Evolutionary conservation across 2,329 filamentous ascomycete species (phyloP).

Genomic region (Alternaria triticina): DNA sequence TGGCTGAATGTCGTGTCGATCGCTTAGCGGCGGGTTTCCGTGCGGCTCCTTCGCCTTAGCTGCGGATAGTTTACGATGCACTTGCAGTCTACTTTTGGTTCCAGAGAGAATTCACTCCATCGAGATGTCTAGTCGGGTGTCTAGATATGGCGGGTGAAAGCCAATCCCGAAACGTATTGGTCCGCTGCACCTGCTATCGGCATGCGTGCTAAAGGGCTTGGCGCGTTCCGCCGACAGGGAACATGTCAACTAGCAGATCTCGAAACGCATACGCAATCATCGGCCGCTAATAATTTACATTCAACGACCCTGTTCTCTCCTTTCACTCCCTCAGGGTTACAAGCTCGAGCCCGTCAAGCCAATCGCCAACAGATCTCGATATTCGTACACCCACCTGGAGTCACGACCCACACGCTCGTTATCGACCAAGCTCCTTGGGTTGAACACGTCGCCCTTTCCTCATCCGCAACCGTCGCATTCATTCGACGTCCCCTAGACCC

Average conservation of each 20-base stretch:
- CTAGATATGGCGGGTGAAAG: neutral
- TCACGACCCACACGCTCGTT: conserved; percentile 29
- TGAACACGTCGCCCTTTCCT: conserved; percentile 25
- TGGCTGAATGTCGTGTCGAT: conserved; percentile 13
- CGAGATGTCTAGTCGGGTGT: neutral
- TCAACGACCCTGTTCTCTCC: conserved; percentile 10
- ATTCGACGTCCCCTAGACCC: conserved; percentile 1
- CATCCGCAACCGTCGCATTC: conserved; percentile 1
- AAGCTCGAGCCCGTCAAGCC: neutral
- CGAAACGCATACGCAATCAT: conserved; percentile 32
- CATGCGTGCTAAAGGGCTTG: conserved; percentile 16
- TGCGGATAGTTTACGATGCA: neutral
- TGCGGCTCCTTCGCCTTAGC: conserved; percentile 14
- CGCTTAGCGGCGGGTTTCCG: conserved; percentile 16
- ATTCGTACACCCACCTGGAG: conserved; percentile 15
- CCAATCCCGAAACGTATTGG: conserved; percentile 10
- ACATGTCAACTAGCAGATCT: conserved; percentile 19
- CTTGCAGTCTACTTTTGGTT: neutral
- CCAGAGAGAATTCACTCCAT: neutral
- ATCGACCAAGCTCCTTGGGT: conserved; percentile 19
- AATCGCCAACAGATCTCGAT: conserved; percentile 7
- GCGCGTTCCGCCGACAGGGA: conserved; percentile 19
- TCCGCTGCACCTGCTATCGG: conserved; percentile 12
- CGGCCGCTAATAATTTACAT: conserved; percentile 17
- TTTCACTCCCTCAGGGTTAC: conserved; percentile 5